These are phyloP conservation scores for Quercus cerris DNA, from an alignment of 306 rosid genomes.

Conservation along the genomic window DNA sequence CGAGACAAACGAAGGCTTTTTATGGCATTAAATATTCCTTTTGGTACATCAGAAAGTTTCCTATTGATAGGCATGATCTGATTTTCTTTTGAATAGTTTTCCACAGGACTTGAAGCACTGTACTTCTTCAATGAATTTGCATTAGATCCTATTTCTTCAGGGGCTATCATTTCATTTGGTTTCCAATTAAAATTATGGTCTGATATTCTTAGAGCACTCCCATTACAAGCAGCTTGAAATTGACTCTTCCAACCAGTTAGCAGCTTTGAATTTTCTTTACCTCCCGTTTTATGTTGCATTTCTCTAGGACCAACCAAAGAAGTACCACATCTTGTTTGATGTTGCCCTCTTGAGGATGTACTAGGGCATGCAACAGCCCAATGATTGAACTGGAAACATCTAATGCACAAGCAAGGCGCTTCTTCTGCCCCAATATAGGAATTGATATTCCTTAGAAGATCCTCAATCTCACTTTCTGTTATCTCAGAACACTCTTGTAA, in stretches of 20 bases:
- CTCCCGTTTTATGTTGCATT: conserved; percentile 19
- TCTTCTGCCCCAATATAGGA: conserved; percentile 35
- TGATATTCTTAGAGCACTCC: conserved; percentile 19
- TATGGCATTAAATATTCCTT: conserved; percentile 50
- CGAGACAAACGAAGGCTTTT: conserved; percentile 77
- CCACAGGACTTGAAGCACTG: conserved; percentile 31
- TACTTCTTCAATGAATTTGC: conserved; percentile 31
- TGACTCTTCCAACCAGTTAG: conserved; percentile 22
- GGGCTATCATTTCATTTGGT: conserved; percentile 16
- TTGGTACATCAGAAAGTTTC: conserved; percentile 39
- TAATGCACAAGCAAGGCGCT: conserved; percentile 43
- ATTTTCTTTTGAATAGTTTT: conserved; percentile 38
- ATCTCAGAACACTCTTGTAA: conserved; percentile 48
- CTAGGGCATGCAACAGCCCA: conserved; percentile 70
- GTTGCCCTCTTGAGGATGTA: conserved; percentile 32
- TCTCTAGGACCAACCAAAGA: conserved; percentile 24
- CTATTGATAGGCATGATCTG: conserved; percentile 28
- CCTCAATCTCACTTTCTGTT: conserved; percentile 44
- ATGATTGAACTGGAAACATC: conserved; percentile 56
- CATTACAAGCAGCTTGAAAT: conserved; percentile 25
- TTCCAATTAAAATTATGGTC: conserved; percentile 36
- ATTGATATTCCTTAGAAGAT: conserved; percentile 44
- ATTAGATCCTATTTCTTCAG: conserved; percentile 23
- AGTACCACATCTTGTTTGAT: conserved; percentile 23
- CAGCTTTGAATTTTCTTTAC: conserved; percentile 29